Conservation (phyloP, 2,329 filamentous ascomycete species). For the Sclerotinia subarctica region DNA sequence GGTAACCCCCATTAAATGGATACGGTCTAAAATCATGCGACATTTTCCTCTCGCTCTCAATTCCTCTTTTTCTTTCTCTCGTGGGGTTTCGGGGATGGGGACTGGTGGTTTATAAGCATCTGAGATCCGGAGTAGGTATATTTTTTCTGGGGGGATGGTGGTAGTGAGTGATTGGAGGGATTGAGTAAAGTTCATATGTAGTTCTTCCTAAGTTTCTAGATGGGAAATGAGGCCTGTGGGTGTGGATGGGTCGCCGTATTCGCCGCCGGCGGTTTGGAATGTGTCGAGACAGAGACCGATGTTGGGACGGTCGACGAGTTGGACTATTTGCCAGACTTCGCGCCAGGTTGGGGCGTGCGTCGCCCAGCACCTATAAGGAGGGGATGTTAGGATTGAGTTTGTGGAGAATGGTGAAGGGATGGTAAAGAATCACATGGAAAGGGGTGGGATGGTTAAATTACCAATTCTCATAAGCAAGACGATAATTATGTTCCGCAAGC, state of each 20-base stretch:
- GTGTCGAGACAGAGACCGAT: constrained; percentile 75
- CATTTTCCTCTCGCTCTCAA: constrained; percentile 61
- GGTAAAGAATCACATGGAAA: neutral
- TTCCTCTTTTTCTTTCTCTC: constrained; percentile 42
- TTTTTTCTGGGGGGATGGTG: constrained; percentile 64
- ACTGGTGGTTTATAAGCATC: constrained; percentile 65
- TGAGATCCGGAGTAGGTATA: constrained; percentile 71
- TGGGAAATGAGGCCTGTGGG: constrained; percentile 55
- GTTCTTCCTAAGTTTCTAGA: constrained; percentile 40
- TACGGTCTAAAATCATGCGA: constrained; percentile 68
- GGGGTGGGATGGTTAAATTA: neutral
- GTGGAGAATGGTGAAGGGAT: neutral
- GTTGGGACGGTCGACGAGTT: constrained; percentile 60
- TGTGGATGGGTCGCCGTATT: constrained; percentile 71
- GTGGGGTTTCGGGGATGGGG: constrained; percentile 47
- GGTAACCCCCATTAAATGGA: constrained; percentile 67
- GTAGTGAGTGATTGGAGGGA: constrained; percentile 55
- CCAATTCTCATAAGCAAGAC: constrained; percentile 75
- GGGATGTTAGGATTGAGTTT: neutral
- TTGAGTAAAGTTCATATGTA: constrained; percentile 49
- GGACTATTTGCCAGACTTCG: constrained; percentile 66
- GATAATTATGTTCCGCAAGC: constrained; percentile 53
- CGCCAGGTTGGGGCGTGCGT: constrained; percentile 67
- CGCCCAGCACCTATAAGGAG: constrained; percentile 60
- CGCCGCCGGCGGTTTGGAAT: constrained; percentile 69